phyloP scores from a whole-genome alignment of 176 grass and related monocot genomes.

The Aechmea fasciata region DNA sequence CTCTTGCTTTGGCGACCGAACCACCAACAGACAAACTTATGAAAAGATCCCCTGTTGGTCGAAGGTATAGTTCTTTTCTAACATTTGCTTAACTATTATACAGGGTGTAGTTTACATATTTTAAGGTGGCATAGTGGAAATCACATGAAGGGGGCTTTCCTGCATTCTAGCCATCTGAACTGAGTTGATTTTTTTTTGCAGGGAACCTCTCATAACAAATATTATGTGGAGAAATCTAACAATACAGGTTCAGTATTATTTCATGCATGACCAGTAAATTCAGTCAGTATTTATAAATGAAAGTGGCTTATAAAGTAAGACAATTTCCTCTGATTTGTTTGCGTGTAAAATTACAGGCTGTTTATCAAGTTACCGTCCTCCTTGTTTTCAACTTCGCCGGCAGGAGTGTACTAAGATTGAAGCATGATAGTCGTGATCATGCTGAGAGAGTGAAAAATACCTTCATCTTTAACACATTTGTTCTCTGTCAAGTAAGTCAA shows the following conservation, averaged over 20 bases:
- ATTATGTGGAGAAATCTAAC: constrained; percentile 98
- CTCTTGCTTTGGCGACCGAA: constrained; percentile 96
- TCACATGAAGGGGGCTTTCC: constrained; percentile 4
- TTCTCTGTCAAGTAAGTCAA: constrained; percentile 74
- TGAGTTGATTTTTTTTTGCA: constrained; percentile 24
- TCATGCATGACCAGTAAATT: constrained; percentile 7
- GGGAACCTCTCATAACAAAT: constrained; percentile 82
- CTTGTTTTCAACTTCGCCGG: constrained; percentile 70
- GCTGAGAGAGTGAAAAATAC: constrained; percentile 85
- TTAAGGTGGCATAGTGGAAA: neutral
- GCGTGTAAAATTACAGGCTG: constrained; percentile 46
- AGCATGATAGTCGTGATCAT: constrained; percentile 32
- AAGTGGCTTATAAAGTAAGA: neutral
- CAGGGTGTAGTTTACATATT: neutral
- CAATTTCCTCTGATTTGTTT: constrained; percentile 10
- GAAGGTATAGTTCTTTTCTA: constrained; percentile 39
- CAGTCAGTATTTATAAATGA: constrained; percentile 1
- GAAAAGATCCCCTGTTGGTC: constrained; percentile 62
- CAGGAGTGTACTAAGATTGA: constrained; percentile 50
- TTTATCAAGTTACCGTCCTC: constrained; percentile 81
- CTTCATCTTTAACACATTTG: constrained; percentile 96
- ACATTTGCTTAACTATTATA: constrained; percentile 5
- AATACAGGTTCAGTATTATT: constrained; percentile 54
- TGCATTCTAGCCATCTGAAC: constrained; percentile 6
- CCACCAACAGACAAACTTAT: constrained; percentile 80